Percentiles rank a stretch among this genome's conserved stretches.
phyloP scores from a whole-genome alignment of 2,329 filamentous ascomycete genomes.

The Hymenoscyphus repandus region DNA sequence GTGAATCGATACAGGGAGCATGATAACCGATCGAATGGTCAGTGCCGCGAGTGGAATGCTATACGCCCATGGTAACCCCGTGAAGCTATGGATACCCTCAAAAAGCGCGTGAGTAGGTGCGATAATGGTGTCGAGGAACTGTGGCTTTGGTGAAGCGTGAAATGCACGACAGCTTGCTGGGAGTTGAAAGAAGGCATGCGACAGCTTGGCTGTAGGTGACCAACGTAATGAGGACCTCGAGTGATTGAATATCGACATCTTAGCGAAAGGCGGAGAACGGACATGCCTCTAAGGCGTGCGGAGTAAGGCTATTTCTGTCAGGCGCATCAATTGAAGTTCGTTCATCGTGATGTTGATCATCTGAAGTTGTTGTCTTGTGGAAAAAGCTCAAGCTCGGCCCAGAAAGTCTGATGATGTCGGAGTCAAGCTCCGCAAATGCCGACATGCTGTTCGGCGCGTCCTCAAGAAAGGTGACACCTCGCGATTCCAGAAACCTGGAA shows the following conservation, averaged over 20 bases:
- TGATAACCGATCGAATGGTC: conserved; percentile 41
- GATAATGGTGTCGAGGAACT: conserved; percentile 39
- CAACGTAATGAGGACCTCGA: conserved; percentile 2
- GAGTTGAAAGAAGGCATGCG: conserved; percentile 17
- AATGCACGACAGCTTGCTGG: conserved; percentile 38
- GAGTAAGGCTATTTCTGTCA: neutral
- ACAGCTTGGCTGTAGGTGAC: neutral
- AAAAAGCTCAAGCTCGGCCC: neutral
- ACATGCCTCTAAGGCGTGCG: neutral
- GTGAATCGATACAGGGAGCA: conserved; percentile 42
- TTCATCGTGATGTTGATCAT: neutral
- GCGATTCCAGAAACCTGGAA: conserved; percentile 2
- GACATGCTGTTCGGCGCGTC: neutral
- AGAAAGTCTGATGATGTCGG: neutral
- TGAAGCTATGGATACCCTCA: conserved; percentile 43
- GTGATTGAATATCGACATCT: neutral
- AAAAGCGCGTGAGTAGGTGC: conserved; percentile 41
- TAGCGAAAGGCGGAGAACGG: neutral
- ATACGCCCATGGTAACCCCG: conserved; percentile 47
- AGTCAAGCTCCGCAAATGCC: neutral
- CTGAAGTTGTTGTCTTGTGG: neutral
- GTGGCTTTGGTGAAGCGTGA: conserved; percentile 41
- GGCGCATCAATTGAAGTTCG: neutral
- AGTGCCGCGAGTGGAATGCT: conserved; percentile 51
- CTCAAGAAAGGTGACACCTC: conserved; percentile 5